Evolutionary conservation across 140 eudicot genomes (phyloP), one percentile per base, ranked within the genome.

Genomic region (Flaveria floridana): DNA sequence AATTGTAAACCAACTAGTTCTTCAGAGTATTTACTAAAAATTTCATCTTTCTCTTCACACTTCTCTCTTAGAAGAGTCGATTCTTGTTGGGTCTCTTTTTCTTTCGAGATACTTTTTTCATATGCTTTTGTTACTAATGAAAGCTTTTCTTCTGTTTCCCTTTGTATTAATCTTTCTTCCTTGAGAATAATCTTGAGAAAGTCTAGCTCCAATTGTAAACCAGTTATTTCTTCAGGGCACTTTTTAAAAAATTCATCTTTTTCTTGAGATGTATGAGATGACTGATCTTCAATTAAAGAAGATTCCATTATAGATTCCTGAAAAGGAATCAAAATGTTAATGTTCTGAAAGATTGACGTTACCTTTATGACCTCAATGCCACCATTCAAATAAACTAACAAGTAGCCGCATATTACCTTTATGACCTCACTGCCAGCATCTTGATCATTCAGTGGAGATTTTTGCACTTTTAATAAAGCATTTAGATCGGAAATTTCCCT

Each of bases 181-280:
- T 87, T 80, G 67, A 91, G 87, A 75, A 95, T 84, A 68, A 80
- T 84, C 61, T 87, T 90, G 3, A 93, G 56, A 78, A 90, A 88
- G 61, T 93, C 99, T 71, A 88, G 57, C 82, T 93, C 99, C 76
- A 93, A 74, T 41, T 88, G 90, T 73, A 90, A 81, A 77, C 87
- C 81, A 87, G 85, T 6, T 61, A 86, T 42, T 63, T 88, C 85
- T 65, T 90, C 90, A 41, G 79, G 65, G 26, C 72, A 82, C 23
- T 73, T 82, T 70, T 37, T 58, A 44, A 73, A 65, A 80, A 51
- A 46, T 72, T 62, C 86, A 59, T 67, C 71, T 65, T 62, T 28
- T 34, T 34, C 59, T 68, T 52, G 65, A 58, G 11, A n/a, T 58
- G 65, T 58, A 18, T 58, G 65, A 52, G 61, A 65, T 78, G 79